Percentiles rank a stretch among this genome's conserved stretches.
These are phyloP conservation scores for Kodamaea suecica DNA, from an alignment of 1,139 yeast genomes.

Conservation along the genomic window DNA sequence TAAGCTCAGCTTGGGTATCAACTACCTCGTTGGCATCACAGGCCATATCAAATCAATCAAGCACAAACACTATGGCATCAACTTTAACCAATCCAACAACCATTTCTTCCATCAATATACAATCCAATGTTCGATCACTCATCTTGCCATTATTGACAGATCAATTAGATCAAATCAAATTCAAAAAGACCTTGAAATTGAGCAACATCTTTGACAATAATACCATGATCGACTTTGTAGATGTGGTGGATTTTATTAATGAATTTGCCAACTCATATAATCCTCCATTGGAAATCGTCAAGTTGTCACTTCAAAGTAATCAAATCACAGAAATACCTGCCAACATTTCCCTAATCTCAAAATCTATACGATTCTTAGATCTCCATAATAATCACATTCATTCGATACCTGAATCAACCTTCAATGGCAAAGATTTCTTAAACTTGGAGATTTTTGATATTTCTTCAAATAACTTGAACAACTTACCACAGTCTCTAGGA, in stretches of 20 bases:
- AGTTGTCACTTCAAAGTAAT: constrained; percentile 55
- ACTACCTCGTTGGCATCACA: too few species aligned
- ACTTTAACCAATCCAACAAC: neutral
- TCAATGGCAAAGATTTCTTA: constrained; percentile 36
- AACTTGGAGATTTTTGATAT: constrained; percentile 66
- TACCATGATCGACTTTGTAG: constrained; percentile 9
- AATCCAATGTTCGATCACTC: neutral
- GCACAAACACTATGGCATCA: neutral
- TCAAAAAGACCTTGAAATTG: constrained; percentile 16
- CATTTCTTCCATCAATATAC: too few species aligned
- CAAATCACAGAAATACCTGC: constrained; percentile 47
- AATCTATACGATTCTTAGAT: constrained; percentile 57
- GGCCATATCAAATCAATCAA: too few species aligned
- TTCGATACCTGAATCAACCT: constrained; percentile 43
- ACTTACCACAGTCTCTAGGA: constrained; percentile 36
- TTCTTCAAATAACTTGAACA: constrained; percentile 51
- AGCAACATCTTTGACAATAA: constrained; percentile 9
- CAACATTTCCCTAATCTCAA: constrained; percentile 43
- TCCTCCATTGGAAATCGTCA: constrained; percentile 43
- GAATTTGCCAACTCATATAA: constrained; percentile 15
- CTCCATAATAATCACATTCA: constrained; percentile 58
- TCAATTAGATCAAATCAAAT: constrained; percentile 16
- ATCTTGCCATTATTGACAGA: constrained; percentile 16
- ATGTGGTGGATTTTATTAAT: constrained; percentile 16
- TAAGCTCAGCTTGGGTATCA: too few species aligned